phyloP scores from a whole-genome alignment of 1,139 yeast genomes.

The Suhomyces anneliseae region DNA sequence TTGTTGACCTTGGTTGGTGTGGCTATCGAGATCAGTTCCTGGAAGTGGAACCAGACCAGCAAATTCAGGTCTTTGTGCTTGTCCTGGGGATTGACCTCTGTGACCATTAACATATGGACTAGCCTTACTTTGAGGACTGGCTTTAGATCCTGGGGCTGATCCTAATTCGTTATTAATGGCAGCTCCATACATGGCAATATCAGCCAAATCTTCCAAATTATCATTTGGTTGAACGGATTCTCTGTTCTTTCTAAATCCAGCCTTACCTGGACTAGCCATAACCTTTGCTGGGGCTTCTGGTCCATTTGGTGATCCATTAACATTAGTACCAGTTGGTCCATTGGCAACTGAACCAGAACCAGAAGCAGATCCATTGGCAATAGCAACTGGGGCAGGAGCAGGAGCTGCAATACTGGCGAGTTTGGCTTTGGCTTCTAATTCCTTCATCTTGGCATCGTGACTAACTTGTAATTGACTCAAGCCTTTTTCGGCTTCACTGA shows the following conservation, averaged over 20 bases:
- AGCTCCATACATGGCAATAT: constrained; percentile 46
- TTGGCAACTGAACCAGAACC: no score
- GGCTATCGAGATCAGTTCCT: background rate
- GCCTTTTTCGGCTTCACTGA: constrained; percentile 3
- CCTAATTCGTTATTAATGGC: constrained; percentile 28
- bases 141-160: background rate
- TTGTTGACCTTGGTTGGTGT: background rate
- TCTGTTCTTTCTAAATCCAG: background rate
- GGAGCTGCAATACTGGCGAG: background rate
- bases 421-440: background rate
- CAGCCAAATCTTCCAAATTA: constrained; percentile 45
- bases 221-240: constrained; percentile 15
- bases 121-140: background rate
- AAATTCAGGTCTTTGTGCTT: background rate
- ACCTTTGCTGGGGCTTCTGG: background rate
- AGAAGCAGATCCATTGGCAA: background rate
- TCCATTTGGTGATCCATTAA: background rate
- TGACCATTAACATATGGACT: background rate
- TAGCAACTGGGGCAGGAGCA: background rate
- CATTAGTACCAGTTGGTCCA: background rate
- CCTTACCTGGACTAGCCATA: background rate
- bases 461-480: constrained; percentile 2
- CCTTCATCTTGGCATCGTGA: constrained; percentile 1
- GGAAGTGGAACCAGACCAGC: background rate
- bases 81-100: background rate